Conservation (phyloP, 1,284 basidiomycete genomes). For the Mycosarcoma mackinlayi region DNA sequence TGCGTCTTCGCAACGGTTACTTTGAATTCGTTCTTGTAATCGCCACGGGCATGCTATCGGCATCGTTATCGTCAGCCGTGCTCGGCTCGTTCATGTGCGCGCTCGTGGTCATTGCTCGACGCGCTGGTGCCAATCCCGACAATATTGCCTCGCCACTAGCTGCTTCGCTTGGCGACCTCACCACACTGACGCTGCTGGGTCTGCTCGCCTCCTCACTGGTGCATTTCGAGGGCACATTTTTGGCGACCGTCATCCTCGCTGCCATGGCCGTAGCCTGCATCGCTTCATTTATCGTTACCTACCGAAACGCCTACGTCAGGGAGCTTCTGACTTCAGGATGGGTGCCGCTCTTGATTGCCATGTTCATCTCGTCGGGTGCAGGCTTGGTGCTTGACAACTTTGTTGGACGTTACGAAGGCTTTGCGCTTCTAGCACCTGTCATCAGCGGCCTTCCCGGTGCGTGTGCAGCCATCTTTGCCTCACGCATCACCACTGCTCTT, state of each 20-base stretch:
- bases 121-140: conserved; percentile 84
- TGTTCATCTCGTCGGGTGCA: conserved; percentile 89
- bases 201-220: conserved; percentile 66
- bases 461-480: conserved; percentile 90
- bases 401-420: conserved; percentile 86
- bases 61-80: conserved; percentile 80
- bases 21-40: conserved; percentile 82
- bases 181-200: conserved; percentile 75
- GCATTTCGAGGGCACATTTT: conserved; percentile 67
- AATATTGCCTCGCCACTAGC: conserved; percentile 96
- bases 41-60: conserved; percentile 87
- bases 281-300: conserved; percentile 73
- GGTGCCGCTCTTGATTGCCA: conserved; percentile 88
- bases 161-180: conserved; percentile 88
- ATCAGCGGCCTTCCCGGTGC: conserved; percentile 80
- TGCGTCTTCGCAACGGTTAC: conserved; percentile 68
- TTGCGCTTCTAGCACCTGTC: conserved; percentile 86
- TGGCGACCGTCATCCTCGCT: conserved; percentile 74
- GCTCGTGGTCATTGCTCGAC: conserved; percentile 82
- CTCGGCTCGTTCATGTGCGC: conserved; percentile 93
- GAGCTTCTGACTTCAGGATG: conserved; percentile 85
- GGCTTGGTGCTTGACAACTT: conserved; percentile 91
- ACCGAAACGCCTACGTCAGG: conserved; percentile 76
- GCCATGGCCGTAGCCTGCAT: conserved; percentile 73
- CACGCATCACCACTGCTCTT: conserved; percentile 85